Evolutionary conservation across 2,329 filamentous ascomycete species (phyloP).

Genomic region (Phyllosticta ampelicida): DNA sequence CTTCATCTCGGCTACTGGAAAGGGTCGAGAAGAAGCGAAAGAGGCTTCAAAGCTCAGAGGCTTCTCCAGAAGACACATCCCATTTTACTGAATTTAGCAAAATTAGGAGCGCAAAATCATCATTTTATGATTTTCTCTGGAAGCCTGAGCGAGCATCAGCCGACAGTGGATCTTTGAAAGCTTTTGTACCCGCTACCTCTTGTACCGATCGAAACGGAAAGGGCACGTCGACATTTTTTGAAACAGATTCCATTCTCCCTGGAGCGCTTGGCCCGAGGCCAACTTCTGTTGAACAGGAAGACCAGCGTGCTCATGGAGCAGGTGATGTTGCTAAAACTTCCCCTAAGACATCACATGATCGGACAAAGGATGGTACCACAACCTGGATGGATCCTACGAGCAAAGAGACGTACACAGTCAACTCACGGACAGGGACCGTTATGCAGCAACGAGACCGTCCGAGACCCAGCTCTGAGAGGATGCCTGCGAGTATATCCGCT

Average conservation of each 20-base stretch:
- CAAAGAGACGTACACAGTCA: constrained; percentile 40
- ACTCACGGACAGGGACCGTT: constrained; percentile 44
- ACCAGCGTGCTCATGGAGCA: background rate
- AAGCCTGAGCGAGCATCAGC: background rate
- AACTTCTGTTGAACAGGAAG: background rate
- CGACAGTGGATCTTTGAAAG: background rate
- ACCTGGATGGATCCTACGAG: constrained; percentile 54
- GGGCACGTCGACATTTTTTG: constrained; percentile 3
- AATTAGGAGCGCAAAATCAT: constrained; percentile 32
- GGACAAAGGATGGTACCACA: constrained; percentile 27
- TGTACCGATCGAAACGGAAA: background rate
- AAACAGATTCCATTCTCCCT: background rate
- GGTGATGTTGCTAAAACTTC: too few relatives aligned
- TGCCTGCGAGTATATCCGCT: constrained; percentile 12
- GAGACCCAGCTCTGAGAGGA: background rate
- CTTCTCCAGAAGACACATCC: background rate
- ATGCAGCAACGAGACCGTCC: constrained; percentile 8
- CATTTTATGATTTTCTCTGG: constrained; percentile 22
- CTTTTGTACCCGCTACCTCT: constrained; percentile 1
- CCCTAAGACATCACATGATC: background rate
- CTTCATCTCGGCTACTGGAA: background rate
- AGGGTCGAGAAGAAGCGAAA: background rate
- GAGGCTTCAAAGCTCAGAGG: background rate
- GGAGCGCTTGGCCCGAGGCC: background rate
- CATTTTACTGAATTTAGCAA: constrained; percentile 28